phyloP scores from a whole-genome alignment of 1,139 yeast genomes.

The Zhuliangozyma parablackwelliae region DNA sequence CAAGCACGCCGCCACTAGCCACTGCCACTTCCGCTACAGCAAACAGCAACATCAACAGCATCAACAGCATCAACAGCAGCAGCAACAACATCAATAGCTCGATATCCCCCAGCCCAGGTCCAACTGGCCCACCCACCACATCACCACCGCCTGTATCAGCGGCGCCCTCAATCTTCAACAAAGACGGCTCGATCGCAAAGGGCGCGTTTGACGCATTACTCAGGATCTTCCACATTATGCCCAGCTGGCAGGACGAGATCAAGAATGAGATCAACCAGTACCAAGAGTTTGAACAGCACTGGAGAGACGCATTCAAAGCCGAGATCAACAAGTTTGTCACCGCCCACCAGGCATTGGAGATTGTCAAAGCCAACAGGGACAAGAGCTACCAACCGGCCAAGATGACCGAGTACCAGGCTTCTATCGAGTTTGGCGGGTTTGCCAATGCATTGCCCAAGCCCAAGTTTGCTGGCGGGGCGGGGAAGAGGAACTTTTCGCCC shows the following conservation, averaged over 20 bases:
- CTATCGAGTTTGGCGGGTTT: conserved; percentile 41
- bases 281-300: conserved; percentile 28
- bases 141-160: conserved; percentile 1
- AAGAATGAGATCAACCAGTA: conserved; percentile 24
- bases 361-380: conserved; percentile 23
- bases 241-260: conserved; percentile 36
- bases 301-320: conserved; percentile 28
- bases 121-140: conserved; percentile 4
- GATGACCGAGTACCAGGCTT: conserved; percentile 36
- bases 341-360: conserved; percentile 29
- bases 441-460: conserved; percentile 32
- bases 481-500: conserved; percentile 15
- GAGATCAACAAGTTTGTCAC: conserved; percentile 32
- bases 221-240: conserved; percentile 23
- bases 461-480: conserved; percentile 5
- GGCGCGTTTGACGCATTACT: conserved; percentile 24
- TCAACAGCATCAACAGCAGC: neutral
- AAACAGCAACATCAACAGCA: neutral
- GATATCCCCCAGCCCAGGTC: conserved; percentile 6
- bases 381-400: conserved; percentile 29
- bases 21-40: conserved; percentile 1
- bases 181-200: conserved; percentile 29
- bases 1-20: conserved; percentile 5
- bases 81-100: conserved; percentile 1
- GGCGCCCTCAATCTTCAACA: conserved; percentile 20